Conservation (phyloP, 1,284 basidiomycete genomes). For the Irpex sp. region DNA sequence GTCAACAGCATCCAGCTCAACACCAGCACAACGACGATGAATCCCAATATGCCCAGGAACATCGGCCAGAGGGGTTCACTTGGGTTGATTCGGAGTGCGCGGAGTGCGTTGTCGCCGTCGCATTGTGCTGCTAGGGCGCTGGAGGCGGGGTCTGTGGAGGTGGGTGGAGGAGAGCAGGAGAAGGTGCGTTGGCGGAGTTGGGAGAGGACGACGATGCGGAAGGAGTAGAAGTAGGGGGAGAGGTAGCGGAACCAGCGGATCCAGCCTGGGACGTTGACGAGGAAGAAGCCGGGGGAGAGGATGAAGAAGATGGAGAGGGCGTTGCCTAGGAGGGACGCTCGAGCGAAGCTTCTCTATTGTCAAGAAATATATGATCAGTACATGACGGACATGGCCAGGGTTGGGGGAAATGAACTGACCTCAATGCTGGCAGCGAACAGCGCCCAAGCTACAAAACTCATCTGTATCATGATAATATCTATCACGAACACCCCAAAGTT, state of each 20-base stretch:
- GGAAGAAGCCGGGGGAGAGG: conserved; percentile 10
- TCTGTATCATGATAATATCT: conserved; percentile 9
- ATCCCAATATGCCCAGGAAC: conserved; percentile 9
- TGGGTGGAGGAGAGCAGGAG: background rate
- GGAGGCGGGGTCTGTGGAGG: background rate
- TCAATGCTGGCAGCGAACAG: conserved; percentile 11
- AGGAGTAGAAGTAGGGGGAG: conserved; percentile 12
- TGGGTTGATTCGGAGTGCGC: conserved; percentile 7
- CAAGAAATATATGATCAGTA: no score
- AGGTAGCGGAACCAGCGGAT: conserved; percentile 12
- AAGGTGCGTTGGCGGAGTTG: conserved; percentile 11
- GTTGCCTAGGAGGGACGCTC: conserved; percentile 11
- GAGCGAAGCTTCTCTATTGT: conserved; percentile 11
- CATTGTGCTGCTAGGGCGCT: conserved; percentile 4
- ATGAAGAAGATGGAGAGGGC: conserved; percentile 11
- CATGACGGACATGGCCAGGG: no score
- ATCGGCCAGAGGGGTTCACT: conserved; percentile 9
- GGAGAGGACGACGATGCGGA: conserved; percentile 10
- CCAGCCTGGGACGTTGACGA: conserved; percentile 12
- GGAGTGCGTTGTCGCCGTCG: conserved; percentile 8
- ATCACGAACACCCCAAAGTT: conserved; percentile 11
- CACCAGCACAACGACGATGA: conserved; percentile 5
- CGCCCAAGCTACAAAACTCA: conserved; percentile 9
- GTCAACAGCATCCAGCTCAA: conserved; percentile 6
- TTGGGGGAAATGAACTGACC: no score